Conservation (phyloP, 2,329 filamentous ascomycete species). For the Dothistroma septosporum region DNA sequence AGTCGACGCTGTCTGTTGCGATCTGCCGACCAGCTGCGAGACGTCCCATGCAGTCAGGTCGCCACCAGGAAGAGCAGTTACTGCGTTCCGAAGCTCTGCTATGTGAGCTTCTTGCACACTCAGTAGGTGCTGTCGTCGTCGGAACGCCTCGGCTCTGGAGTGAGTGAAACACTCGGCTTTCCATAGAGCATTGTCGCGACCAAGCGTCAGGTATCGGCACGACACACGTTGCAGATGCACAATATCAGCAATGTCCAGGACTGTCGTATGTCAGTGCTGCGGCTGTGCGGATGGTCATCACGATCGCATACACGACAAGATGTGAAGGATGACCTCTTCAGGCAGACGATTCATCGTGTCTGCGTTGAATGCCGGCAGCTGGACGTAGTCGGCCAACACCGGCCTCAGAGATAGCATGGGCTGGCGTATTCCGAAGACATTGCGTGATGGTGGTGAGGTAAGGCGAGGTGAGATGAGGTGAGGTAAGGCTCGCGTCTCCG, state of each 20-base stretch:
- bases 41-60: slow-evolving; percentile 25
- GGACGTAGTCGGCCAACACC: slow-evolving; percentile 2
- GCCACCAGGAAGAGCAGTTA: slow-evolving; percentile 31
- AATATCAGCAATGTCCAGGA: slow-evolving; percentile 61
- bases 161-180: slow-evolving; percentile 67
- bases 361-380: slow-evolving; percentile 1
- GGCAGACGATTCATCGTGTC: slow-evolving; percentile 32
- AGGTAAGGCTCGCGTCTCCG: not conserved
- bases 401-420: slow-evolving; percentile 9
- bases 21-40: slow-evolving; percentile 18
- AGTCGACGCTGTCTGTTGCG: slow-evolving; percentile 12
- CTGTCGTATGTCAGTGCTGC: slow-evolving; percentile 38
- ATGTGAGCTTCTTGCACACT: slow-evolving; percentile 42
- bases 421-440: slow-evolving; percentile 7
- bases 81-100: slow-evolving; percentile 40
- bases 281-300: not conserved
- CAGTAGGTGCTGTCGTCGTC: slow-evolving; percentile 49
- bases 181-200: slow-evolving; percentile 74
- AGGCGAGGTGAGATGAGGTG: not conserved
- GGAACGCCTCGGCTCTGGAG: slow-evolving; percentile 61
- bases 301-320: slow-evolving; percentile 38
- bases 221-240: slow-evolving; percentile 67
- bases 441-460: too few relatives aligned
- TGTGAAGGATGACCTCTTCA: slow-evolving; percentile 43
- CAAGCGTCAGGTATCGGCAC: slow-evolving; percentile 60